Conservation (phyloP, 2,329 filamentous ascomycete genomes). For the Talaromyces sp. region DNA sequence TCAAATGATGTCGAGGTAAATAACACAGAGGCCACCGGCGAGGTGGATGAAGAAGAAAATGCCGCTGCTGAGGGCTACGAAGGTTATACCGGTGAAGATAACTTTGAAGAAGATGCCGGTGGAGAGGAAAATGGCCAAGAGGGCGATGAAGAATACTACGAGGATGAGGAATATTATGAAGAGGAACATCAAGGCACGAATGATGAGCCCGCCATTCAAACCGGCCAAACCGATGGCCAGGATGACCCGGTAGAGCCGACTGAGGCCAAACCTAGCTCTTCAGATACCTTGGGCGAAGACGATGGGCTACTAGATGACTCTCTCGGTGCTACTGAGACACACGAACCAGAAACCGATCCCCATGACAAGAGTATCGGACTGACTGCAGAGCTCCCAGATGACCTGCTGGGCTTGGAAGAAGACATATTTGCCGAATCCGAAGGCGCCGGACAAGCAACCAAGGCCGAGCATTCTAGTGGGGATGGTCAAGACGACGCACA, state of each 20-base stretch:
- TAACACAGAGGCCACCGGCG: neutral
- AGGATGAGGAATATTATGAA: conserved; percentile 11
- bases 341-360: neutral
- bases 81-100: neutral
- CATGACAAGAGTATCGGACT: conserved; percentile 6
- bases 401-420: conserved; percentile 28
- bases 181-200: conserved; percentile 10
- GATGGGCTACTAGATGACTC: conserved; percentile 1
- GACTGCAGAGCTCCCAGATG: conserved; percentile 18
- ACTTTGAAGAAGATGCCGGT: conserved; percentile 7
- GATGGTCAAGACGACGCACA: conserved; percentile 15
- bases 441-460: conserved; percentile 8
- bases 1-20: conserved; percentile 2
- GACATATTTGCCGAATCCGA: conserved; percentile 25
- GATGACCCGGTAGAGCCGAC: neutral
- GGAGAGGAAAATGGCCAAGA: conserved; percentile 14
- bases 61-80: neutral
- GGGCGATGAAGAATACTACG: neutral
- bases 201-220: neutral
- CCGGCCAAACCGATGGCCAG: conserved; percentile 9
- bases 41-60: neutral
- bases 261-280: neutral
- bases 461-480: conserved; percentile 9
- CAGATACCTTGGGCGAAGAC: neutral
- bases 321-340: neutral